Evolutionary conservation across 2,329 filamentous ascomycete genomes (phyloP).

Genomic region (Claviceps citrina): DNA sequence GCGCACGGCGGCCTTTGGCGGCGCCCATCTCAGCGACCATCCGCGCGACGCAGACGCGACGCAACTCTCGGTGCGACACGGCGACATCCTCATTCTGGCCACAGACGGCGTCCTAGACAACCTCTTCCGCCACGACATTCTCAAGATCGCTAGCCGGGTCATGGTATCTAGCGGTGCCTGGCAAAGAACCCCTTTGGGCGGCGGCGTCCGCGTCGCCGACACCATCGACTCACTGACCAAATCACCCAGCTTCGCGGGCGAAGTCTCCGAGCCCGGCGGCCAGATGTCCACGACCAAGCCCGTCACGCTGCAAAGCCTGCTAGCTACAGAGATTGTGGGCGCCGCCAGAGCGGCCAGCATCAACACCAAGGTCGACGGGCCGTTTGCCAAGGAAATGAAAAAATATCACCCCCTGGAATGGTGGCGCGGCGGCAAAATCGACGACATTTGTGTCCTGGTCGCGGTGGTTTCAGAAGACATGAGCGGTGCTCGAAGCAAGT

Average conservation of each 20-base stretch:
- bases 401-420: slow-evolving; percentile 72
- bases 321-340: slow-evolving; percentile 64
- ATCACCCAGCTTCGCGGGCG: slow-evolving; percentile 12
- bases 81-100: slow-evolving; percentile 84
- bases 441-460: slow-evolving; percentile 84
- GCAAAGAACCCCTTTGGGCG: slow-evolving; percentile 41
- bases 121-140: slow-evolving; percentile 74
- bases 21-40: slow-evolving; percentile 63
- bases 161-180: slow-evolving; percentile 68
- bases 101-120: slow-evolving; percentile 97
- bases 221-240: slow-evolving; percentile 33
- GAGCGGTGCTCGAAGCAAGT: slow-evolving; percentile 17
- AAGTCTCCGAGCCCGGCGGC: slow-evolving; percentile 3
- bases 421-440: slow-evolving; percentile 84
- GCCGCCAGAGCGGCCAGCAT: slow-evolving; percentile 76
- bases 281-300: slow-evolving; percentile 14
- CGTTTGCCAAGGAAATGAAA: slow-evolving; percentile 89
- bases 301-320: slow-evolving; percentile 54
- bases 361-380: slow-evolving; percentile 69
- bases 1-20: slow-evolving; percentile 72
- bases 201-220: slow-evolving; percentile 48
- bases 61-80: slow-evolving; percentile 63
- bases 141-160: slow-evolving; percentile 59
- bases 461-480: slow-evolving; percentile 56
- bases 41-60: slow-evolving; percentile 73